phyloP scores from a whole-genome alignment of 352 stramenopile genomes.

The Pythium periplocum region DNA sequence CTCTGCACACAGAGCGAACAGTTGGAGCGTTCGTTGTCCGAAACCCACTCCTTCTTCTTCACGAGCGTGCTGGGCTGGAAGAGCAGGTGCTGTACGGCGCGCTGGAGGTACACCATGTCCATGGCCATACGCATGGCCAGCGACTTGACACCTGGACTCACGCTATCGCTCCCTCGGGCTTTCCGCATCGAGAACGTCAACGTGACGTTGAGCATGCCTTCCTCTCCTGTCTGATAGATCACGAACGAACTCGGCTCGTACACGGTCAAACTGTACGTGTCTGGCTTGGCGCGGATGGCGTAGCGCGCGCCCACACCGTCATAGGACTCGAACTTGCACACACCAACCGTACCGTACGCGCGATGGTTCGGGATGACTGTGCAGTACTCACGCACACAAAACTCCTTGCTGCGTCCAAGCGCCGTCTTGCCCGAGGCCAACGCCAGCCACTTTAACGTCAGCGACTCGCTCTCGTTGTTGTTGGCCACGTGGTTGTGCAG shows the following conservation, averaged over 20 bases:
- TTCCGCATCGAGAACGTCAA: slow-evolving; percentile 80
- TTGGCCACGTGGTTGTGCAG: slow-evolving; percentile 43
- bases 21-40: slow-evolving; percentile 65
- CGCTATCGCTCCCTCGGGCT: slow-evolving; percentile 48
- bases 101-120: slow-evolving; percentile 50
- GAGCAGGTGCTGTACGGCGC: slow-evolving; percentile 59
- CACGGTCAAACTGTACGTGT: slow-evolving; percentile 74
- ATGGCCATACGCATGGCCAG: slow-evolving; percentile 57
- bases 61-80: slow-evolving; percentile 61
- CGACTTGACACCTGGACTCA: slow-evolving; percentile 68
- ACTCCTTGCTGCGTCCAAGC: slow-evolving; percentile 75
- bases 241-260: slow-evolving; percentile 75
- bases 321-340: slow-evolving; percentile 81
- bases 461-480: slow-evolving; percentile 43
- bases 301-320: slow-evolving; percentile 71
- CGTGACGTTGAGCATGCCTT: slow-evolving; percentile 59
- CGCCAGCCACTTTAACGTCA: slow-evolving; percentile 83
- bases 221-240: slow-evolving; percentile 63
- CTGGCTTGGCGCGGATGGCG: slow-evolving; percentile 58
- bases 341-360: slow-evolving; percentile 51
- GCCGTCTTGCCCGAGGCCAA: slow-evolving; percentile 68
- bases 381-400: slow-evolving; percentile 80
- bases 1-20: slow-evolving; percentile 77
- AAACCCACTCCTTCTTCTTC: slow-evolving; percentile 76
- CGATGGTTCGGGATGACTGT: slow-evolving; percentile 48